phyloP scores from a whole-genome alignment of 345 rosid genomes.

The Lepidium aucheri region DNA sequence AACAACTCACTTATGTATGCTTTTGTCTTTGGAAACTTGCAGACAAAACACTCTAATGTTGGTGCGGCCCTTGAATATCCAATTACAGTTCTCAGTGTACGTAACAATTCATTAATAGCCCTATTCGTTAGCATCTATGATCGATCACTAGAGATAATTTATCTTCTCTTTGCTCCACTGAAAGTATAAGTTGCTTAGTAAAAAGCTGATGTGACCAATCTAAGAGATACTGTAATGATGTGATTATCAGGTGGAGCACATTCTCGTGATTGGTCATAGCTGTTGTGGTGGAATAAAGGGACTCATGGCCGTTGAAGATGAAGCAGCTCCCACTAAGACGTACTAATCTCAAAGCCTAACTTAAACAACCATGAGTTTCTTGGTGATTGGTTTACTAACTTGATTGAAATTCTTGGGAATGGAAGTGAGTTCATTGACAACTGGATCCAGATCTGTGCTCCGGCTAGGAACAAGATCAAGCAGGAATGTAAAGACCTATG shows the following conservation, averaged over 20 bases:
- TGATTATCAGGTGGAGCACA: slow-evolving; percentile 63
- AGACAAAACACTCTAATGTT: slow-evolving; percentile 58
- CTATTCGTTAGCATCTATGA: background rate
- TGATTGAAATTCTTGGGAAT: background rate
- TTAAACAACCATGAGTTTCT: background rate
- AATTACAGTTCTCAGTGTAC: slow-evolving; percentile 77
- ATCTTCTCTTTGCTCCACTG: background rate
- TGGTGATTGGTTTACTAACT: background rate
- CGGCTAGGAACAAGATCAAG: slow-evolving; percentile 72
- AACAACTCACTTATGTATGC: background rate
- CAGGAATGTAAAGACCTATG: slow-evolving; percentile 29
- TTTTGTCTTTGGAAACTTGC: slow-evolving; percentile 20
- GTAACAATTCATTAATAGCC: background rate
- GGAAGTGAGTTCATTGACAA: slow-evolving; percentile 83
- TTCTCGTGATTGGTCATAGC: slow-evolving; percentile 90
- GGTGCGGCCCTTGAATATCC: slow-evolving; percentile 99
- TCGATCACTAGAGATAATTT: background rate
- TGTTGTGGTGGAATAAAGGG: slow-evolving; percentile 96
- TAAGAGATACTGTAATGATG: background rate
- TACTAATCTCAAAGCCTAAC: background rate
- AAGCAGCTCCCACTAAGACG: slow-evolving; percentile 22
- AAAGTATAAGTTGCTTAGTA: background rate
- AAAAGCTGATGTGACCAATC: background rate
- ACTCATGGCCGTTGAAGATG: slow-evolving; percentile 55
- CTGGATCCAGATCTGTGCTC: slow-evolving; percentile 74